These are phyloP conservation scores for Globisporangium mamillatum DNA, from an alignment of 352 stramenopile genomes.

Conservation along the genomic window DNA sequence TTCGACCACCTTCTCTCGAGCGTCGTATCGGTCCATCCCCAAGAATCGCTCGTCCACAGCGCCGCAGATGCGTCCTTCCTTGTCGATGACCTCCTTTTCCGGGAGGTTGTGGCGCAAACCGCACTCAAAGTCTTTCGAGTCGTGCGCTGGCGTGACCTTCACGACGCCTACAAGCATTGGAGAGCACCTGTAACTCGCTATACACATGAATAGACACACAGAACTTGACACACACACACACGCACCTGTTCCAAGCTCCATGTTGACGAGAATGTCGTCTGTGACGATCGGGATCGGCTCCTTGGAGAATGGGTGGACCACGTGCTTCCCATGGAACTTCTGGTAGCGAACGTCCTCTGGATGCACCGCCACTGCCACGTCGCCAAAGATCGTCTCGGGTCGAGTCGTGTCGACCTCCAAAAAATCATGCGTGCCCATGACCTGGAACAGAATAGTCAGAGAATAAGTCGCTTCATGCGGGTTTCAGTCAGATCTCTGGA, in stretches of 20 bases:
- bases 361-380: slow-evolving; percentile 97
- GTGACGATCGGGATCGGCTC: slow-evolving; percentile 93
- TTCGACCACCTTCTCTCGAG: slow-evolving; percentile 86
- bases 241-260: slow-evolving; percentile 97
- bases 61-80: slow-evolving; percentile 64
- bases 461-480: background rate
- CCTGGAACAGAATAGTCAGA: slow-evolving; percentile 14
- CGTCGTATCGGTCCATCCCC: slow-evolving; percentile 95
- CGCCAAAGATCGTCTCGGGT: slow-evolving; percentile 98
- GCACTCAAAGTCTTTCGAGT: slow-evolving; percentile 99
- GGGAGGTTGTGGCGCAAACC: slow-evolving; percentile 93
- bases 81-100: slow-evolving; percentile 70
- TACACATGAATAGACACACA: no score
- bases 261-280: slow-evolving; percentile 97
- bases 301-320: slow-evolving; percentile 94
- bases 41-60: slow-evolving; percentile 83
- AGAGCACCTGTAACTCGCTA: background rate
- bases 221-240: background rate
- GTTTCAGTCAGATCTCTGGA: background rate
- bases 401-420: slow-evolving; percentile 97
- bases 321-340: slow-evolving; percentile 93
- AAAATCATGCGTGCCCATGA: slow-evolving; percentile 57
- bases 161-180: slow-evolving; percentile 51
- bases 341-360: slow-evolving; percentile 94
- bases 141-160: slow-evolving; percentile 98